Base-by-base conservation (phyloP, 2,329 filamentous ascomycete genomes). In the Neonectria magnoliae region DNA sequence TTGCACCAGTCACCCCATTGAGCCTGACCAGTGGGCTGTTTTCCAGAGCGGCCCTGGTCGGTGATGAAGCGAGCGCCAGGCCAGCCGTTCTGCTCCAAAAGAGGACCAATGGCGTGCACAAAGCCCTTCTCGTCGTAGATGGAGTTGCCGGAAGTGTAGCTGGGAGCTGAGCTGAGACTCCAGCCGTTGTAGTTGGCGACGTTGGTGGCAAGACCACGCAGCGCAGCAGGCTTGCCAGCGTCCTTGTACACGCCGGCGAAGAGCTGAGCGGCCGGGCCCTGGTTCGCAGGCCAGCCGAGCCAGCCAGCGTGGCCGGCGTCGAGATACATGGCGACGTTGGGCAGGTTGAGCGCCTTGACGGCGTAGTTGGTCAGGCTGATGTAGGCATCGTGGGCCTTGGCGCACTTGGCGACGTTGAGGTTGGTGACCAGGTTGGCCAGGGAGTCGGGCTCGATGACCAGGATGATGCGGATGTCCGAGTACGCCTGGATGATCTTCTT, bases 1-100 rank as follows among this genome's bases (percentile, higher is more conserved):
- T 91, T 91, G 81, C 89, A 91, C 89, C 90, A 91, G 75, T 91
- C 83, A 45, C 88, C 89, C 87, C 88, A 90, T 58, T 82, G 77
- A 61, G 80, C 50, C 76, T 90, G 88, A 57, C 87, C 87, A 20
- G 87, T 89, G 58, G 86, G 89, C 69, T 90, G 88, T 72, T 85
- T 85, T 42, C 81, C 81, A n/a, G 76, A 80, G 52, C 90, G 88
- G 64, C 84, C 81, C 48, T 83, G 81, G 68, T 85, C 84, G 10
- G 81, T 78, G 70, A 87, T 82, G 76, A 85, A 85, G 70, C 82
- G 78, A 10, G 80, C 81, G 42, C 78, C 73, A 3, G 73, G 22
- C 78, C 80, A 85, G 64, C 83, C 83, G 29, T 75, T 68, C 0
- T 81, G 74, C 2, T 82, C 80, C 33, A 93, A 86, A 25, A 90